Conservation (phyloP, 805 yeast genomes). For the Candida railenensis region DNA sequence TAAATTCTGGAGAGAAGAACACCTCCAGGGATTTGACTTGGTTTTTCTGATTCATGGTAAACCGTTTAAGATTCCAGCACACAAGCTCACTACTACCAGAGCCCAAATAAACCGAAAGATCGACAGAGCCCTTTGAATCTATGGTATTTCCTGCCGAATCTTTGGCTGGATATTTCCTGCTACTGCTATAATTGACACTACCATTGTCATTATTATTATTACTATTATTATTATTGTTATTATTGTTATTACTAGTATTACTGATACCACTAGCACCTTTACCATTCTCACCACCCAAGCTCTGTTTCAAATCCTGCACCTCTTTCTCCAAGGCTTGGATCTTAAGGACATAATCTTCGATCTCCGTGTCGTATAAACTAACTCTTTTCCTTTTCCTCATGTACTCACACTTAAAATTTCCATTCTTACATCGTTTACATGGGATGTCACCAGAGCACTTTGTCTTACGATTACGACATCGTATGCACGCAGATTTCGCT, state of each 20-base stretch:
- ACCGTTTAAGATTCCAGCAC: slow-evolving; percentile 22
- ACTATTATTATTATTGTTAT: not conserved
- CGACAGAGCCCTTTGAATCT: slow-evolving; percentile 2
- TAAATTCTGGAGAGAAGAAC: slow-evolving; percentile 22
- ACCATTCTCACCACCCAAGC: not conserved
- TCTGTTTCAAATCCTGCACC: not conserved
- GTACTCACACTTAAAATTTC: slow-evolving; percentile 17
- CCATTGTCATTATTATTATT: not conserved
- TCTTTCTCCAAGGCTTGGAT: slow-evolving; percentile 13
- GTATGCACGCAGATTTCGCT: slow-evolving; percentile 19
- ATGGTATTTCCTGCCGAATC: not conserved
- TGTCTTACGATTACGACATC: slow-evolving; percentile 26
- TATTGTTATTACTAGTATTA: not conserved
- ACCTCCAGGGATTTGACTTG: not conserved
- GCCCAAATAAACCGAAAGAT: slow-evolving; percentile 19
- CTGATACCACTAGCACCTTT: not conserved
- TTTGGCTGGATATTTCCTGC: not conserved
- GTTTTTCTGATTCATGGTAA: slow-evolving; percentile 7
- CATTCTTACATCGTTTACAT: slow-evolving; percentile 17
- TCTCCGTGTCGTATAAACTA: slow-evolving; percentile 18
- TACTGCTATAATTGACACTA: not conserved
- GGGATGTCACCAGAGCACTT: slow-evolving; percentile 26
- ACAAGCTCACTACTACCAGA: slow-evolving; percentile 25
- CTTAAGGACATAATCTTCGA: slow-evolving; percentile 17
- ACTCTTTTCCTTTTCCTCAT: slow-evolving; percentile 20